phyloP scores from a whole-genome alignment of 371 early-diverging fungal genomes.

The Mortierella polycephala region DNA sequence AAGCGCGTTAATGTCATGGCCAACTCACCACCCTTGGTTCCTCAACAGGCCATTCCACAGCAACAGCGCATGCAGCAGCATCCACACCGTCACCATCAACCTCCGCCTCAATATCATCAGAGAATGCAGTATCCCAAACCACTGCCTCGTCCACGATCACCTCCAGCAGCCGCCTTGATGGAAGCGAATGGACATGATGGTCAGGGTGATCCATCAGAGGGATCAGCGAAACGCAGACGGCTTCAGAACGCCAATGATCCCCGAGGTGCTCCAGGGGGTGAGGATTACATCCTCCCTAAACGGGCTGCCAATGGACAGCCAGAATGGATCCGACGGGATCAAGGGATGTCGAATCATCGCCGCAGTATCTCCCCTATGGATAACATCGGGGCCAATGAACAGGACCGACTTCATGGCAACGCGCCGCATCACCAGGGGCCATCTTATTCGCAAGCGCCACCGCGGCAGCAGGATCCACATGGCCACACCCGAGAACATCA shows the following conservation, averaged over 20 bases:
- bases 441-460: slow-evolving; percentile 17
- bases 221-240: slow-evolving; percentile 41
- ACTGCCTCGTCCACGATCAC: slow-evolving; percentile 27
- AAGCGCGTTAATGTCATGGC: slow-evolving; percentile 68
- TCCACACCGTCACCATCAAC: slow-evolving; percentile 19
- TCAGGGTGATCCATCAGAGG: slow-evolving; percentile 37
- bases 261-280: slow-evolving; percentile 13
- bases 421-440: slow-evolving; percentile 36
- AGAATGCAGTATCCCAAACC: slow-evolving; percentile 42
- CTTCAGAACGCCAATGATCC: slow-evolving; percentile 22
- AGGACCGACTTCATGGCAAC: slow-evolving; percentile 15
- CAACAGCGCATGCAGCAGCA: slow-evolving; percentile 21
- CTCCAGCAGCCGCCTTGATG: slow-evolving; percentile 18
- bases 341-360: slow-evolving; percentile 14
- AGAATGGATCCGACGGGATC: slow-evolving; percentile 32
- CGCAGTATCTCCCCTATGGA: slow-evolving; percentile 49
- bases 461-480: slow-evolving; percentile 29
- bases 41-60: slow-evolving; percentile 17
- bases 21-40: slow-evolving; percentile 37
- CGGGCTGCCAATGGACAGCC: slow-evolving; percentile 24
- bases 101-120: slow-evolving; percentile 34
- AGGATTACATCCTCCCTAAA: slow-evolving; percentile 40
- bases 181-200: slow-evolving; percentile 20
- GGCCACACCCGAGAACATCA: slow-evolving; percentile 12
- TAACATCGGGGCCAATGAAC: slow-evolving; percentile 25